Evolutionary conservation across 352 stramenopile species (phyloP), one percentile per base, ranked within the genome.

Genomic region (Aphanomyces cochlioides): DNA sequence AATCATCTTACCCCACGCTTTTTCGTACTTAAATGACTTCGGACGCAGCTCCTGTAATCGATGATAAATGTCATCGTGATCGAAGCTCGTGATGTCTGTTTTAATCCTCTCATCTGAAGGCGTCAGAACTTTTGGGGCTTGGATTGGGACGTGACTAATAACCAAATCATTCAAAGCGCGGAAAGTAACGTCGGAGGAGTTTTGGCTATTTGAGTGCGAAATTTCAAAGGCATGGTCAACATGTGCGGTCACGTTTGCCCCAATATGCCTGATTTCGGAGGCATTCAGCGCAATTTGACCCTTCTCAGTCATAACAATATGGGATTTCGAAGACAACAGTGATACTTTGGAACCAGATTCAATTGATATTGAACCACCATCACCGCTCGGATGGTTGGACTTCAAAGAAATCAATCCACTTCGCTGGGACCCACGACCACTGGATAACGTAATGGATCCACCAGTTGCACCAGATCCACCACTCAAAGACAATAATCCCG

Each of bases 61-160:
- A 40, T 92, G 78, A 12, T 92, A 72, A 4, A 96, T 67, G 57
- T 87, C 76, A 28, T 86, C 76, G 3, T 75, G 77, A 72, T 95
- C 82, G 34, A 89, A 73, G 39, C 73, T 57, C 37, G 69, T 47
- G 50, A 96, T 82, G 59, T 90, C 77, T 53, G 86, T 76, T 69
- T 96, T 96, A 65, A 96, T 93, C 21, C 88, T 61, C 15, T 45
- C 28, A 66, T 96, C 88, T 17, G 88, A 95, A 28, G 85, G 66
- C 47, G 66, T 67, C 28, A 72, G 47, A 28, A 72, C 19, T 45
- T 72, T 64, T 8, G 66, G 34, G 5, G 40, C 59, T 50, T 56
- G 58, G 56, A 58, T 34, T 60, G 56, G 67, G n/a, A 72, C 73
- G 47, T 77, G 67, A n/a, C 75, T 76, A 50, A 82, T 72, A 61